Evolutionary conservation across 768 basidiomycete genomes (phyloP).

Genomic region (Lactarius trivialis): DNA sequence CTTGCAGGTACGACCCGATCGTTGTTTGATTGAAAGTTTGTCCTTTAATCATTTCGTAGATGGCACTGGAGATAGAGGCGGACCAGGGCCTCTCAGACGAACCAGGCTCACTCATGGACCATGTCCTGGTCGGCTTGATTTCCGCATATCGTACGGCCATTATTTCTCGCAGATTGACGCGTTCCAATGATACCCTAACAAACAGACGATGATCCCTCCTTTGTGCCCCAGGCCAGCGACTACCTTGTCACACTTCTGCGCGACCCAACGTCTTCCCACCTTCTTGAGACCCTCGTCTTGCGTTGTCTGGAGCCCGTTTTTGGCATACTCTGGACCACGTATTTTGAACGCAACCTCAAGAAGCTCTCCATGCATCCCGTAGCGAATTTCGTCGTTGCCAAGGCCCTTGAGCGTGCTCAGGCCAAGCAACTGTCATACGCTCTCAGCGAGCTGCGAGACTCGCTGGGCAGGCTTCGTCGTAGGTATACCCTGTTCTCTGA

Average conservation of each 20-base stretch:
- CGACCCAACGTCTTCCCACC: constrained; percentile 83
- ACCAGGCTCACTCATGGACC: constrained; percentile 73
- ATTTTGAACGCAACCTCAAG: constrained; percentile 67
- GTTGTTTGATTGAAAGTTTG: neutral
- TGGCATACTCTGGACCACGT: constrained; percentile 62
- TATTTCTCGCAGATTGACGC: neutral
- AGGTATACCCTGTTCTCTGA: constrained; percentile 30
- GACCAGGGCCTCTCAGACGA: constrained; percentile 52
- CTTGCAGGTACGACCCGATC: constrained; percentile 46
- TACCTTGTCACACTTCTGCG: constrained; percentile 78
- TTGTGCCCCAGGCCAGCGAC: constrained; percentile 52
- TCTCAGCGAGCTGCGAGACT: constrained; percentile 51
- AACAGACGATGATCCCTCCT: constrained; percentile 35
- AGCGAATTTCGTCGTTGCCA: constrained; percentile 89
- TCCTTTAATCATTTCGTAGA: constrained; percentile 37
- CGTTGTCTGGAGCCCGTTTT: constrained; percentile 59
- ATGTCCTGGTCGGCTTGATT: constrained; percentile 69
- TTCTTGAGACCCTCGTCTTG: constrained; percentile 74
- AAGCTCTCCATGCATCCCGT: constrained; percentile 81
- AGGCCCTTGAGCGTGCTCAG: constrained; percentile 60
- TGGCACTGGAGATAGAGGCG: constrained; percentile 78
- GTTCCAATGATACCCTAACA: neutral
- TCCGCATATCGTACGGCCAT: constrained; percentile 49
- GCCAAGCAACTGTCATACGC: constrained; percentile 47
- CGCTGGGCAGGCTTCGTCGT: constrained; percentile 65